Evolutionary conservation across 495 filamentous ascomycete species (phyloP).

Genomic region (Neurospora sublineolata): DNA sequence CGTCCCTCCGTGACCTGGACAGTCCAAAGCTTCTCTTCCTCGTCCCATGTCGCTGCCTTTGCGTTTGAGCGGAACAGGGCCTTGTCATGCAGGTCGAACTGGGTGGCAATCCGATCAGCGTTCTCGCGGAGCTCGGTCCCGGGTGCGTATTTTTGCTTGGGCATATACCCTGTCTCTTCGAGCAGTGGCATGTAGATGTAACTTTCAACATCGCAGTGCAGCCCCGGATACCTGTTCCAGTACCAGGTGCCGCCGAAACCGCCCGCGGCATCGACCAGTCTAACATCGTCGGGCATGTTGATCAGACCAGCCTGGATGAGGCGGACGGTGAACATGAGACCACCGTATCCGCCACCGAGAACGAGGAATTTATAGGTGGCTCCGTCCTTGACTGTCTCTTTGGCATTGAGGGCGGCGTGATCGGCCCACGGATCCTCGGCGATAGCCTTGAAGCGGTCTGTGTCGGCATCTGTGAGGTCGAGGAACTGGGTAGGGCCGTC

Average conservation of each 20-base stretch:
- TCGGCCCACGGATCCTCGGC: constrained; percentile 37
- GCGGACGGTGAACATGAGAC: constrained; percentile 36
- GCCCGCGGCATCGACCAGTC: constrained; percentile 36
- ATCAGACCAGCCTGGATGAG: constrained; percentile 38
- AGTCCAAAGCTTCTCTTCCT: constrained; percentile 29
- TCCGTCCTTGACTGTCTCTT: constrained; percentile 15
- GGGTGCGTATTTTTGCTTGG: constrained; percentile 31
- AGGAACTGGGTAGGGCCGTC: constrained; percentile 34
- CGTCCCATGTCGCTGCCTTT: constrained; percentile 32
- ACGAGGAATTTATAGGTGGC: constrained; percentile 33
- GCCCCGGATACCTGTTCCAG: constrained; percentile 44
- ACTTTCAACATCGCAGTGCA: constrained; percentile 40
- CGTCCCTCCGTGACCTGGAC: constrained; percentile 25
- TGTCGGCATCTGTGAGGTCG: constrained; percentile 18
- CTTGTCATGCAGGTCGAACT: constrained; percentile 35
- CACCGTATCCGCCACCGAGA: constrained; percentile 42
- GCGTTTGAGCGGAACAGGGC: constrained; percentile 36
- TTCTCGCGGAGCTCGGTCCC: constrained; percentile 39
- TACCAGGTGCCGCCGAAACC: constrained; percentile 46
- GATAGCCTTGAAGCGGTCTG: constrained; percentile 22
- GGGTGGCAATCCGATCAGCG: constrained; percentile 25
- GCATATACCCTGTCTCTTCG: constrained; percentile 50
- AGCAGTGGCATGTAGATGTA: constrained; percentile 45
- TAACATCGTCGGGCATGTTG: constrained; percentile 30
- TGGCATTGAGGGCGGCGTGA: constrained; percentile 27